Conservation (phyloP, 345 rosid species). For the Orychophragmus violaceus region DNA sequence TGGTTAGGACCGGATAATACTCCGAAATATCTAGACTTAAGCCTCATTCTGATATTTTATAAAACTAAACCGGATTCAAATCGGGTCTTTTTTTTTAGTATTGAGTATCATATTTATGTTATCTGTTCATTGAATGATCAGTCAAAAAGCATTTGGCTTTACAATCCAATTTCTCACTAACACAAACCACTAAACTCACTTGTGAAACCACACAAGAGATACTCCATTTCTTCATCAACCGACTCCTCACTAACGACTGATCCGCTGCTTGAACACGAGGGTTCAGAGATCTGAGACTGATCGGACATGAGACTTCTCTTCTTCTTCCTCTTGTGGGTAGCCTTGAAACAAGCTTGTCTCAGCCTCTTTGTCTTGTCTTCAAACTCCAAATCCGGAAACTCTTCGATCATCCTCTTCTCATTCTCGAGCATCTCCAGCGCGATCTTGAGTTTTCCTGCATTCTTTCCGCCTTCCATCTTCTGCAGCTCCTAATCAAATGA, state of each 20-base stretch:
- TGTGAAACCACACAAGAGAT: slow-evolving; percentile 28
- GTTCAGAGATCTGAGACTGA: not conserved
- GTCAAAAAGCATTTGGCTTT: slow-evolving; percentile 21
- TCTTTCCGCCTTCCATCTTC: slow-evolving; percentile 33
- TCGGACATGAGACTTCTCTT: slow-evolving; percentile 18
- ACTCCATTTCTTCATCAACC: slow-evolving; percentile 26
- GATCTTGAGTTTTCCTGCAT: slow-evolving; percentile 26
- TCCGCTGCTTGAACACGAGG: slow-evolving; percentile 14
- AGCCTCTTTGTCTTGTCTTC: slow-evolving; percentile 59
- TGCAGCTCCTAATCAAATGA: slow-evolving; percentile 25
- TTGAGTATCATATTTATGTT: slow-evolving; percentile 12
- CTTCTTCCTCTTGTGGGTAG: slow-evolving; percentile 82
- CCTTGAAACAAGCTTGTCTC: slow-evolving; percentile 86
- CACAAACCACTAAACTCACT: slow-evolving; percentile 15
- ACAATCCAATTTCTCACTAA: not conserved
- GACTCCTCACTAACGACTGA: not conserved
- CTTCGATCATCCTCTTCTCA: slow-evolving; percentile 59
- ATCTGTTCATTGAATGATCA: slow-evolving; percentile 6
- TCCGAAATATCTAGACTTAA: no score
- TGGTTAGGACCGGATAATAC: no score
- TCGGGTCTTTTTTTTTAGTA: no score
- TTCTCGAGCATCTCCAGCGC: slow-evolving; percentile 54
- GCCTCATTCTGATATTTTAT: no score
- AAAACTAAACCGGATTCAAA: no score
- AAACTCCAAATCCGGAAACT: slow-evolving; percentile 56